phyloP scores from a whole-genome alignment of 2,329 filamentous ascomycete genomes.

The Ascochyta rabiei region DNA sequence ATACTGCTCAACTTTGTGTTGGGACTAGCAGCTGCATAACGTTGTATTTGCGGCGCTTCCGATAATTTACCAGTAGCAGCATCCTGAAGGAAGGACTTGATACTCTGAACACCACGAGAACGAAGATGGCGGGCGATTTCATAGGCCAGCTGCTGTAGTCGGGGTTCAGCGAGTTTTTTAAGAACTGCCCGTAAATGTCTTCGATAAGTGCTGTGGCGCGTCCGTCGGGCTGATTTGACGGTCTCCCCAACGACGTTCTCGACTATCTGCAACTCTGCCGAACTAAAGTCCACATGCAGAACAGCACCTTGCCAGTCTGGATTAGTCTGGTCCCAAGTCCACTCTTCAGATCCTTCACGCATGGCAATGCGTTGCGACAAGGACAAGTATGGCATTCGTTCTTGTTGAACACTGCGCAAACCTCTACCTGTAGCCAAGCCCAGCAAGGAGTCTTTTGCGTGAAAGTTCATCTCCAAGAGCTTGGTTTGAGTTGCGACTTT shows the following conservation, averaged over 20 bases:
- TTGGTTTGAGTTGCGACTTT: constrained; percentile 24
- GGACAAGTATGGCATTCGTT: constrained; percentile 37
- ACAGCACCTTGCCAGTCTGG: constrained; percentile 38
- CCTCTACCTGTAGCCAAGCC: constrained; percentile 13
- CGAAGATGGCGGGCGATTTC: constrained; percentile 22
- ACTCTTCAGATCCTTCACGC: constrained; percentile 13
- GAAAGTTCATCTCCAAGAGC: constrained; percentile 27
- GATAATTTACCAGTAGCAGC: constrained; percentile 29
- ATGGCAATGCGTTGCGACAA: constrained; percentile 27
- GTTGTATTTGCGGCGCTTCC: constrained; percentile 31
- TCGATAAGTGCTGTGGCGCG: constrained; percentile 20
- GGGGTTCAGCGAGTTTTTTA: constrained; percentile 28
- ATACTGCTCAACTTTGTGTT: constrained; percentile 21
- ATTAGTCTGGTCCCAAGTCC: constrained; percentile 34
- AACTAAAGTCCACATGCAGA: constrained; percentile 44
- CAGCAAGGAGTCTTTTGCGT: constrained; percentile 28
- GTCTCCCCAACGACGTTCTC: constrained; percentile 21
- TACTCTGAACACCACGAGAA: constrained; percentile 27
- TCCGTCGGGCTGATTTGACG: background rate
- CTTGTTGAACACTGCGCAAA: background rate
- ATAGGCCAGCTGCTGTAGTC: constrained; percentile 26
- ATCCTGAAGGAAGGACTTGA: constrained; percentile 42
- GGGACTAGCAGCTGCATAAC: constrained; percentile 32
- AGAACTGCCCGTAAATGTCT: constrained; percentile 33
- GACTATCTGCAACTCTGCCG: constrained; percentile 33